phyloP scores from a whole-genome alignment of 495 filamentous ascomycete genomes.

The Talaromyces adpressus region DNA sequence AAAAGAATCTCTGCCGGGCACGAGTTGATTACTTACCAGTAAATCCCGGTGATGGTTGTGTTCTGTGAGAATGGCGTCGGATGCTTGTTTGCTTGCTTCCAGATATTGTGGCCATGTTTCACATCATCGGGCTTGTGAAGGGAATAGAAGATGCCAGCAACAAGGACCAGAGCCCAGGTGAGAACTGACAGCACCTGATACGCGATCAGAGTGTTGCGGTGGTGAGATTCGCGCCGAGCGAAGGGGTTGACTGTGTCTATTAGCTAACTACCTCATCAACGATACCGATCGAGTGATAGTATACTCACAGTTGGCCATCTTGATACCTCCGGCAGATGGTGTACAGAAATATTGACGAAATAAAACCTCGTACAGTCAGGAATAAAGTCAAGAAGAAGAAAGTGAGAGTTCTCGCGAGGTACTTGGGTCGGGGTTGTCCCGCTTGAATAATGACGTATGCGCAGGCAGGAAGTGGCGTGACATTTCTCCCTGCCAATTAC shows the following conservation, averaged over 20 bases:
- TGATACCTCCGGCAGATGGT: background rate
- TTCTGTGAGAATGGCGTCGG: constrained; percentile 72
- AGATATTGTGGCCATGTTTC: constrained; percentile 50
- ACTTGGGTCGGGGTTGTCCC: background rate
- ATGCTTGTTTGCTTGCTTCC: constrained; percentile 59
- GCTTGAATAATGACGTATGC: background rate
- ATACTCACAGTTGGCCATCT: constrained; percentile 6
- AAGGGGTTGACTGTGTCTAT: constrained; percentile 55
- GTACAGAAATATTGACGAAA: background rate
- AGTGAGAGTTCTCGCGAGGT: background rate
- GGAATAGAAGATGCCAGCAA: constrained; percentile 64
- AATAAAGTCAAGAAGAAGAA: background rate
- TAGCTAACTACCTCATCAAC: background rate
- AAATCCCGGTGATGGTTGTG: constrained; percentile 61
- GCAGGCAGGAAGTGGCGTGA: background rate
- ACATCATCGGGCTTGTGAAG: constrained; percentile 54
- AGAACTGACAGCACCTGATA: constrained; percentile 65
- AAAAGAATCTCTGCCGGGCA: background rate
- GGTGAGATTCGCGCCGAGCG: constrained; percentile 53
- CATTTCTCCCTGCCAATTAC: background rate
- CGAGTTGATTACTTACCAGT: constrained; percentile 51
- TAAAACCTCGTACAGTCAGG: background rate
- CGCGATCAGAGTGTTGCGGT: constrained; percentile 35
- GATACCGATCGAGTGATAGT: background rate
- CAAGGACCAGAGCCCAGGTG: constrained; percentile 63